Conservation (phyloP, 2,329 filamentous ascomycete genomes). For the Aspergillus floridensis region DNA sequence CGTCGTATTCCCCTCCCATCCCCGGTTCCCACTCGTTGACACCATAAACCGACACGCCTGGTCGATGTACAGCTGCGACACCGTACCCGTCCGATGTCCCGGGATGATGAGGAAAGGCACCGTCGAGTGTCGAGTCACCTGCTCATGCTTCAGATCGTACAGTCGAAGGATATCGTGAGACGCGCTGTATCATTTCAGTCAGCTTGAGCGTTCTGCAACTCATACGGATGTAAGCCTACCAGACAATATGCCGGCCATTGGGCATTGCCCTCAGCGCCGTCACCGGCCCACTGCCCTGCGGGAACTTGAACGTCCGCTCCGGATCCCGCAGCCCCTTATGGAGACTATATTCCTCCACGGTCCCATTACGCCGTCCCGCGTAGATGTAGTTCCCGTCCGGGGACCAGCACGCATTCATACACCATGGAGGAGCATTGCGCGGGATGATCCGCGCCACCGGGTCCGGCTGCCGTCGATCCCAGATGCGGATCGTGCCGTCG, state of each 20-base stretch:
- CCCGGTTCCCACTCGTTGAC: constrained; percentile 83
- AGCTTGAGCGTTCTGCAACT: background rate
- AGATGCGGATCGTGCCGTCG: constrained; percentile 49
- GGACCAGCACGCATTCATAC: constrained; percentile 95
- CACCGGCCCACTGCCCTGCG: constrained; percentile 82
- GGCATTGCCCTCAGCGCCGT: constrained; percentile 87
- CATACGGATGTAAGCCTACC: constrained; percentile 52
- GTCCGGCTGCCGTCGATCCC: constrained; percentile 62
- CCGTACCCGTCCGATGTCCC: constrained; percentile 82
- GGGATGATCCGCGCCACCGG: constrained; percentile 78
- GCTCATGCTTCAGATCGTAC: constrained; percentile 75
- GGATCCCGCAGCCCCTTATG: constrained; percentile 75
- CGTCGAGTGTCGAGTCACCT: constrained; percentile 67
- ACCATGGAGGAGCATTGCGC: constrained; percentile 84
- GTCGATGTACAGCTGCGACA: constrained; percentile 82
- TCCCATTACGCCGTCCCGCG: constrained; percentile 83
- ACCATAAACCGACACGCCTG: constrained; percentile 88
- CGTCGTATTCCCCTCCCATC: constrained; percentile 88
- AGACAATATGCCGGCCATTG: constrained; percentile 87
- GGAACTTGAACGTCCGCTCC: constrained; percentile 79
- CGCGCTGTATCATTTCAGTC: constrained; percentile 55
- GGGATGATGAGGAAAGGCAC: constrained; percentile 97
- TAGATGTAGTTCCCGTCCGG: constrained; percentile 95
- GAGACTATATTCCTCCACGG: constrained; percentile 90
- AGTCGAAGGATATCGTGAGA: constrained; percentile 90